phyloP scores from a whole-genome alignment of 345 rosid species.

The Dovyalis caffra region DNA sequence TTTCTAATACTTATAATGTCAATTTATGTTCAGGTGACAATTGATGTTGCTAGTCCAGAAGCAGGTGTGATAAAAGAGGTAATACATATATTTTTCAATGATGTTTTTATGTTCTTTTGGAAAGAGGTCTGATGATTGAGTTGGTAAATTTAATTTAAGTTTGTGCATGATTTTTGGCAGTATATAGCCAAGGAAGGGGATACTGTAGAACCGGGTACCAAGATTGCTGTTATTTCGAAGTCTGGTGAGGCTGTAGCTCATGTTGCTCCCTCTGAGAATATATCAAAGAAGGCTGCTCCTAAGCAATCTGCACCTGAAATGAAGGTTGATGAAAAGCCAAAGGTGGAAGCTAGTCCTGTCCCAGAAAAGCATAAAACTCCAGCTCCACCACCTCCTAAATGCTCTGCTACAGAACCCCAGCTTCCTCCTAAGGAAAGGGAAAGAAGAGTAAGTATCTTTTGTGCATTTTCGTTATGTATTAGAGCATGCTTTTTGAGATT shows the following conservation, averaged over 20 bases:
- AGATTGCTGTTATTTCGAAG: slow-evolving; percentile 78
- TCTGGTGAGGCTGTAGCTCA: slow-evolving; percentile 79
- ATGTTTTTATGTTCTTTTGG: neutral
- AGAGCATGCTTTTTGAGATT: neutral
- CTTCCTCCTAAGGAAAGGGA: slow-evolving; percentile 99
- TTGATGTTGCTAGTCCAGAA: slow-evolving; percentile 82
- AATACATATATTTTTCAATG: neutral
- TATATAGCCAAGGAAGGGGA: slow-evolving; percentile 92
- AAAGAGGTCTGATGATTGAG: neutral
- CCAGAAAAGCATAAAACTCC: slow-evolving; percentile 20
- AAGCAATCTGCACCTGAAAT: slow-evolving; percentile 41
- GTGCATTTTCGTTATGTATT: neutral
- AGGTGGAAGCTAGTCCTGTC: slow-evolving; percentile 37
- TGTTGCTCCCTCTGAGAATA: slow-evolving; percentile 76
- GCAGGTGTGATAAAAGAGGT: slow-evolving; percentile 83
- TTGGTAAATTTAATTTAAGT: neutral
- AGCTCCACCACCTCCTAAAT: slow-evolving; percentile 58
- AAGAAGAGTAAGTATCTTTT: slow-evolving; percentile 65
- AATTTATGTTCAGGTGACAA: slow-evolving; percentile 54
- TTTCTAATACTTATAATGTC: neutral
- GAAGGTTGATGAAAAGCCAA: slow-evolving; percentile 40
- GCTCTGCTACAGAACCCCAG: slow-evolving; percentile 79
- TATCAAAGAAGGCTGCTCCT: slow-evolving; percentile 47
- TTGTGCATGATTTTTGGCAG: slow-evolving; percentile 37
- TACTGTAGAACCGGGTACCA: slow-evolving; percentile 90